Base-by-base conservation (phyloP, 2,329 filamentous ascomycete species). In the Daldinia sp. region DNA sequence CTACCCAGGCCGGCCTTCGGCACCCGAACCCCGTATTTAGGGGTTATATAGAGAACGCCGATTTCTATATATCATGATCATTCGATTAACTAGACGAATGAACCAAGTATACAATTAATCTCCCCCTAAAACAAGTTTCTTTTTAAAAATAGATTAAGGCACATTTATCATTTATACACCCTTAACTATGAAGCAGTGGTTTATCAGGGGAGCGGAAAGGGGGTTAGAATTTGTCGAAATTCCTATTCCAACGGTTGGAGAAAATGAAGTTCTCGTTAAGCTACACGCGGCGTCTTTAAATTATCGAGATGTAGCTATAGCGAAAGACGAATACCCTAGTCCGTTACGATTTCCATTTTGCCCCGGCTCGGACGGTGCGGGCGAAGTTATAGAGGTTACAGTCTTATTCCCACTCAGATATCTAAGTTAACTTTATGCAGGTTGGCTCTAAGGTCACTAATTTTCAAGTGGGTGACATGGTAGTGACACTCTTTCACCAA, bases 201-300 rank as follows among this genome's bases (percentile, higher is more conserved):
- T 75, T 29, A 74, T 90, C 41, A 76, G 78, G 30, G 81, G 81
- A 67, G 78, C 67, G 1, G 74, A 81, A 37, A 82, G 80, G 52
- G 85, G 81, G 68, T 89, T 93, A 35, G 76, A 81, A 70, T 83
- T 85, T 69, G 77, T 82, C 61, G 81, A 87, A 48, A 81, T 77
- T 0, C 71, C 82, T 0, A 72, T 92, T 2, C 87, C 89, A 11
- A 77, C 86, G 67, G 72, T 90, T 1, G 90, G 90, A 47, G 89
- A 92, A 56, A 85, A 85, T 64, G 87, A 94, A 23, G 89, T 93
- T 4, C 82, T 94, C 30, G 87, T 94, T 69, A 90, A 89, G 76
- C 81, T 85, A 23, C 77, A 79, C 51, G 82, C 79, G 11, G 83
- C 79, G 4, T 83, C 83, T 25, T 78, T 86, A 51, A 86, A 85